Percentiles rank a stretch among this genome's conserved stretches.
Evolutionary conservation across 2,329 filamentous ascomycete species (phyloP).

Genomic region (Aspergillus piperis): DNA sequence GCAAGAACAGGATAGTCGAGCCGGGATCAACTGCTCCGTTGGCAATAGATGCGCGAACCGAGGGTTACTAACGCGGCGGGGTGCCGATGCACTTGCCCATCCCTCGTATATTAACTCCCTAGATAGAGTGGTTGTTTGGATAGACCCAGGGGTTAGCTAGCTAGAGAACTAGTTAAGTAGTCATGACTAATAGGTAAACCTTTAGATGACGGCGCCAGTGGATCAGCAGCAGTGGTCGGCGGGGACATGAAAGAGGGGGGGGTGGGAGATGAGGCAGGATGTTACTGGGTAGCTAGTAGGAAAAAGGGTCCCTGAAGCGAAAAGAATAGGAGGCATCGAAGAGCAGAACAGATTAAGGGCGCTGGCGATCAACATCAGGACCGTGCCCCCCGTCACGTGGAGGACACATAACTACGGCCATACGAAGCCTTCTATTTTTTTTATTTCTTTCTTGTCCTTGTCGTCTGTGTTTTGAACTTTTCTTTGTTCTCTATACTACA

Average conservation of each 20-base stretch:
- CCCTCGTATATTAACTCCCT: slow-evolving; percentile 2
- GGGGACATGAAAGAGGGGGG: slow-evolving; percentile 9
- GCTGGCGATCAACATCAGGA: slow-evolving; percentile 16
- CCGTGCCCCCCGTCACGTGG: slow-evolving; percentile 20
- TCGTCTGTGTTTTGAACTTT: background rate
- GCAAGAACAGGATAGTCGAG: slow-evolving; percentile 12
- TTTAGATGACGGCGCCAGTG: slow-evolving; percentile 9
- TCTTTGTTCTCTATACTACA: background rate
- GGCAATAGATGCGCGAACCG: slow-evolving; percentile 8
- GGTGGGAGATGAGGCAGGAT: slow-evolving; percentile 13
- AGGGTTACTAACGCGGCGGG: slow-evolving; percentile 2
- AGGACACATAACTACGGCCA: slow-evolving; percentile 7
- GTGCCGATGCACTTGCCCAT: slow-evolving; percentile 4
- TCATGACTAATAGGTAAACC: background rate
- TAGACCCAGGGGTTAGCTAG: background rate
- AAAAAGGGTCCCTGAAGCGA: slow-evolving; percentile 2
- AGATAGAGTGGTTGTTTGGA: background rate
- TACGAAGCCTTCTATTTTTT: background rate
- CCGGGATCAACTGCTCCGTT: slow-evolving; percentile 17
- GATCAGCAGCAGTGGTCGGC: slow-evolving; percentile 7
- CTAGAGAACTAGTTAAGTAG: background rate
- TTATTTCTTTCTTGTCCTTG: background rate
- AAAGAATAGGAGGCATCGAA: slow-evolving; percentile 5
- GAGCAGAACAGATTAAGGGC: slow-evolving; percentile 13
- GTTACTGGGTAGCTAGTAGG: background rate